Evolutionary conservation across 345 rosid genomes (phyloP), one percentile per base, ranked within the genome.

Genomic region (Brassica rapa): DNA sequence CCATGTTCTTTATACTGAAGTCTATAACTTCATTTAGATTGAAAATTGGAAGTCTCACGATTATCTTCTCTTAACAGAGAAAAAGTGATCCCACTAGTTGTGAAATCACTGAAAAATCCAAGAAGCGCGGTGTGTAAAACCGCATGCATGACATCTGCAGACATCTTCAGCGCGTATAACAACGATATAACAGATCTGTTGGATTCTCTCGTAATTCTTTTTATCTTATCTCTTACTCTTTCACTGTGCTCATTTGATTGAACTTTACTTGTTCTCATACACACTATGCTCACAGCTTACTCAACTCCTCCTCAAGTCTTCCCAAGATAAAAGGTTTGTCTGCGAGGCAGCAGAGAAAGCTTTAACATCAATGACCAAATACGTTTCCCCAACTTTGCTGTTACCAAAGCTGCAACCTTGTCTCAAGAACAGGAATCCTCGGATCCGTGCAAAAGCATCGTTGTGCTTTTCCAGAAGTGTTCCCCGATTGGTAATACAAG

Each of bases 51-150:
- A 53, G 71, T 56, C 83, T 80, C 66, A 69, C 19, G 1, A 24
- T 71, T 43, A 76, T 57, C 3, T 9, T 8, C 21, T 43, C 32
- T 74, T 21, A 8, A 74, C 89, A 95, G 99, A 77, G 90, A 73
- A 43, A 87, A 91, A 68, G 87, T 89, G 76, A 84, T 91, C 49
- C 87, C 89, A 32, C 90, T 95, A 27, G 46, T 90, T 25, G 99
- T 95, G 78, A 95, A 93, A 82, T 88, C 96, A 61, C 80, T 95
- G 82, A 95, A 95, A 84, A 95, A 93, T 83, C 99, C 99, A 53
- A 91, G 98, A 85, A 93, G 99, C 67, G 97, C 98, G 12, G 89
- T 95, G 14, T 93, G 98, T 82, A 95, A 95, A 87, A 95, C 97
- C 30, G 97, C 98, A 76, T 85, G 91, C 68, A 93, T 95, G 99